phyloP scores from a whole-genome alignment of 306 rosid species.

The Cotoneaster glaucophyllus region DNA sequence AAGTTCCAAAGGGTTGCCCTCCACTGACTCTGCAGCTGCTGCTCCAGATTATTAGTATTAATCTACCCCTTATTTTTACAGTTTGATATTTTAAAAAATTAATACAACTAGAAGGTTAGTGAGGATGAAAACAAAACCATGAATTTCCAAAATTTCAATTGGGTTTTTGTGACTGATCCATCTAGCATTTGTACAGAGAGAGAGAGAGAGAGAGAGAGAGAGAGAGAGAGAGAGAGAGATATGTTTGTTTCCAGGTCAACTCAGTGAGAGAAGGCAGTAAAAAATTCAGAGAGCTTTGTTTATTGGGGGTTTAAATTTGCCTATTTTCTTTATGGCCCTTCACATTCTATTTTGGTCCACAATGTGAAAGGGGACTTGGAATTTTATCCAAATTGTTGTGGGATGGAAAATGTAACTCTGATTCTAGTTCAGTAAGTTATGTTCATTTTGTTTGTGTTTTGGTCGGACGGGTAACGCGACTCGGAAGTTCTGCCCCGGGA shows the following conservation, averaged over 20 bases:
- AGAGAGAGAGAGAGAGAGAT: slow-evolving; percentile 24
- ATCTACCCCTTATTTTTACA: slow-evolving; percentile 20
- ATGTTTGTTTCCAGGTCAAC: slow-evolving; percentile 14
- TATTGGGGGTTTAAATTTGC: slow-evolving; percentile 16
- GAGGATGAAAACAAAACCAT: slow-evolving; percentile 16
- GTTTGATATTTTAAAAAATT: slow-evolving; percentile 22
- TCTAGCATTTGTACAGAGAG: slow-evolving; percentile 58
- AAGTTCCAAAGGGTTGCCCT: slow-evolving; percentile 70
- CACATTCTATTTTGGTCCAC: slow-evolving; percentile 44
- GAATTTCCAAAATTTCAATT: neutral
- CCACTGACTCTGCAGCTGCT: slow-evolving; percentile 36
- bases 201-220: neutral
- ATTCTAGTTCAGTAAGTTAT: slow-evolving; percentile 12
- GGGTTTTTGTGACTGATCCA: slow-evolving; percentile 40
- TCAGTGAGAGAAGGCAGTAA: slow-evolving; percentile 18
- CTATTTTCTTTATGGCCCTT: slow-evolving; percentile 25
- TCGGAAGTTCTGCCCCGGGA: neutral
- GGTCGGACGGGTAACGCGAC: slow-evolving; percentile 7
- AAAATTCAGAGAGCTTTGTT: slow-evolving; percentile 18
- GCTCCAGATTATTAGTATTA: slow-evolving; percentile 8
- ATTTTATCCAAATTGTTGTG: slow-evolving; percentile 33
- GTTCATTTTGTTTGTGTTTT: slow-evolving; percentile 4
- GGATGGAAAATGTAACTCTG: slow-evolving; percentile 39
- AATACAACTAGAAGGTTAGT: slow-evolving; percentile 35
- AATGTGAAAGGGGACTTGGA: slow-evolving; percentile 35